These are phyloP conservation scores for Podospora pseudocomata DNA, from an alignment of 495 filamentous ascomycete genomes.

Conservation along the genomic window DNA sequence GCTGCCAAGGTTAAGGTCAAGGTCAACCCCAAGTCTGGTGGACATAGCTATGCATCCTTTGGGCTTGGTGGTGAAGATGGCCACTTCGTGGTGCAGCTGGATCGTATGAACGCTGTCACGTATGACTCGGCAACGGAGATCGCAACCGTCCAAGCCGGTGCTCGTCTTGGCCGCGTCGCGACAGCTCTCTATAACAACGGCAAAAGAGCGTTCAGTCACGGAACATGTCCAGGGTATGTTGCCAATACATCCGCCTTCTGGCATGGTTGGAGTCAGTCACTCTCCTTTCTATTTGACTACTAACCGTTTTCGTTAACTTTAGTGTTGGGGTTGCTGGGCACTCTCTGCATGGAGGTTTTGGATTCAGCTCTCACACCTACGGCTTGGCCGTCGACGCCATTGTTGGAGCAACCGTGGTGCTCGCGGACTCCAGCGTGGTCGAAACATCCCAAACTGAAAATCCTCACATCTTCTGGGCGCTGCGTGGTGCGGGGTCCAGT, in stretches of 20 bases:
- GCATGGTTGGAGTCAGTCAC: too few species aligned
- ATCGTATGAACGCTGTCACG: slow-evolving; percentile 42
- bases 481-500: slow-evolving; percentile 42
- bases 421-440: slow-evolving; percentile 42
- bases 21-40: slow-evolving; percentile 43
- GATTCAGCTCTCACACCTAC: slow-evolving; percentile 45
- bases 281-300: background rate
- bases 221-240: slow-evolving; percentile 44
- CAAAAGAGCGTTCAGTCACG: slow-evolving; percentile 43
- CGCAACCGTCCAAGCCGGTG: slow-evolving; percentile 40
- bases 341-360: slow-evolving; percentile 44
- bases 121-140: slow-evolving; percentile 38
- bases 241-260: background rate
- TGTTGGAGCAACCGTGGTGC: slow-evolving; percentile 38
- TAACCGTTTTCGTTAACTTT: slow-evolving; percentile 8
- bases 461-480: slow-evolving; percentile 43
- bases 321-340: slow-evolving; percentile 46
- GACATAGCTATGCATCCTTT: slow-evolving; percentile 47
- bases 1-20: slow-evolving; percentile 41
- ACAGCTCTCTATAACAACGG: slow-evolving; percentile 39
- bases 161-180: slow-evolving; percentile 41
- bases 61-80: slow-evolving; percentile 48
- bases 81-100: slow-evolving; percentile 44
- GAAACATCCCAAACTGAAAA: slow-evolving; percentile 40
- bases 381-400: slow-evolving; percentile 47